Base-by-base conservation (phyloP, 495 filamentous ascomycete species). In the Halenospora varia region DNA sequence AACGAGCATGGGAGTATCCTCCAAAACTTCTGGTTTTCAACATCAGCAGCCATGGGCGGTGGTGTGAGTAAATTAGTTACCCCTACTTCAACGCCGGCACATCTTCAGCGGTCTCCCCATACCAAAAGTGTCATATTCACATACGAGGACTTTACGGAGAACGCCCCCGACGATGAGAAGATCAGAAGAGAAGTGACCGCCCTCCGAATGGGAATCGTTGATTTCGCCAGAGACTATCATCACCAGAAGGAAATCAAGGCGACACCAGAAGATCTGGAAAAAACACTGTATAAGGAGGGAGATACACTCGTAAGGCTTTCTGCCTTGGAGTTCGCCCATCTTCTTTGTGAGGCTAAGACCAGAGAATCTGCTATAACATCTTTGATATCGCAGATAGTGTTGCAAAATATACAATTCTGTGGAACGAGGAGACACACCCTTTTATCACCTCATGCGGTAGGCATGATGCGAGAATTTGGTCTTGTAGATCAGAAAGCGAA, bases 91-190 rank as follows among this genome's bases (percentile, higher is more conserved):
- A 54, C 51, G 15, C 51, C 51, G 8, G 10, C 18, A 26, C 15
- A 54, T 44, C 22, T 54, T 6, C 15, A 45, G 22, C 11, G 22
- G 11, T 44, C 51, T 10, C 2, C 29, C 11, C 13, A 25, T 10
- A 54, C 51, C 3, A 54, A 54, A 44, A 54, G 51, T 44, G 22
- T 54, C 18, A 42, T 54, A 10, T 45, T 42, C n/a, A 54, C 51
- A 25, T 54, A 17, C 17, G 51, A 54, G 22, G 51, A 54, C 22
- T 54, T 44, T 20, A 45, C 35, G 4, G 35, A 54, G 18, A 35
- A 54, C 13, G 51, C 51, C 18, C 51, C 51, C 3, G 39, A 54
- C 10, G 51, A 54, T 24, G 51, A 45, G 22, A 26, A 42, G n/a
- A 54, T 54, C 18, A 19, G 19, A n/a, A 54, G 39, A 29, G 51